Base-by-base conservation (phyloP, 805 yeast species). In the Candida stauntonica region DNA sequence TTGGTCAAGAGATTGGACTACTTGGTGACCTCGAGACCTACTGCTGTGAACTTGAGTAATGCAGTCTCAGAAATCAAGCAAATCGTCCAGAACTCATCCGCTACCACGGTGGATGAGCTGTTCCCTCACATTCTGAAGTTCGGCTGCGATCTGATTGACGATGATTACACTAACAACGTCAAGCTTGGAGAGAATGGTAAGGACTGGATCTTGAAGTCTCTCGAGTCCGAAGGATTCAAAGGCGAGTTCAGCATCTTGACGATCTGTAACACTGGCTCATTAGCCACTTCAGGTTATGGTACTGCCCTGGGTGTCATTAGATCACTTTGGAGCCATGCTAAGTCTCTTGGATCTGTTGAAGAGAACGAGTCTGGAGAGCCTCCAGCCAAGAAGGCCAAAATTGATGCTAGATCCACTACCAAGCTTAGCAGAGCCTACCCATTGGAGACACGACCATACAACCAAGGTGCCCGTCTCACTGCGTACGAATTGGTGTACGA, bases 211-310 rank as follows among this genome's bases (percentile, higher is more conserved):
- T 50, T 60, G 20, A 57, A 72, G 2, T 57, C 62, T 18, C 63
- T 82, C 47, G 50, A 57, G 15, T 46, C 60, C 14, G 75, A 79
- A 45, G 63, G 67, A 5, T 79, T 75, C 51, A 55, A 60, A 15
- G 86, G 83, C 11, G 81, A 81, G 5, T 80, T 88, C 56, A 76
- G 94, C 1, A 89, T 87, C 4, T 63, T 93, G 57, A 91, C 98
- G 1, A 86, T 93, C 40, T 91, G 99, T 63, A 91, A 91, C 63
- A 91, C 99, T 1, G 99, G 99, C 0, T 86, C 97, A 0, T 68
- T 91, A 42, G 99, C 99, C 1, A 91, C 99, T 2, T 86, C 98
- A 4, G 98, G 98, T 2, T 91, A 88, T 58, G 99, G 99, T 21
- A 91, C 99, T 5, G 98, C 98, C 0, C 69, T 91, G 21, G 98